Evolutionary conservation across 2,329 filamentous ascomycete species (phyloP).

Genomic region (Lojkania enalia): DNA sequence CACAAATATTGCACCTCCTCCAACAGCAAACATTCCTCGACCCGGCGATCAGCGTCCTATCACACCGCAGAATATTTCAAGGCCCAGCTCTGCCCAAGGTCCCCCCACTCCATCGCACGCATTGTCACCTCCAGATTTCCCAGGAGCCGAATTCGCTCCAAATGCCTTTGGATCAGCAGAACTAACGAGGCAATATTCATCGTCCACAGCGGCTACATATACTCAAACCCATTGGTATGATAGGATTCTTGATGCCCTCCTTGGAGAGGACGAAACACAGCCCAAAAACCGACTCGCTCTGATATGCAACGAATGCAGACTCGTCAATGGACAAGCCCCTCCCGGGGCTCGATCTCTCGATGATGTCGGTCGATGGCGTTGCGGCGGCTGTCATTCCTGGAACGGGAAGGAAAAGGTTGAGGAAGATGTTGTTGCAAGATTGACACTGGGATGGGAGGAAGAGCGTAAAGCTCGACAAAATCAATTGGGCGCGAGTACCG

Average conservation of each 20-base stretch:
- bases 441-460: slow-evolving; percentile 44
- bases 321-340: slow-evolving; percentile 95
- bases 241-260: slow-evolving; percentile 83
- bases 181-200: slow-evolving; percentile 34
- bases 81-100: slow-evolving; percentile 17
- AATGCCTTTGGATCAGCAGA: slow-evolving; percentile 61
- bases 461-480: slow-evolving; percentile 55
- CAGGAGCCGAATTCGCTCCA: slow-evolving; percentile 69
- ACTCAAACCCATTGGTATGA: slow-evolving; percentile 84
- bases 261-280: slow-evolving; percentile 92
- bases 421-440: slow-evolving; percentile 61
- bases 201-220: slow-evolving; percentile 42
- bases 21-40: slow-evolving; percentile 65
- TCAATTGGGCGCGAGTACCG: slow-evolving; percentile 10
- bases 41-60: slow-evolving; percentile 35
- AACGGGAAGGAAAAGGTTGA: slow-evolving; percentile 82
- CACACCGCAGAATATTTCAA: slow-evolving; percentile 30
- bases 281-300: slow-evolving; percentile 88
- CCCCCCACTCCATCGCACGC: slow-evolving; percentile 20
- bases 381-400: slow-evolving; percentile 76
- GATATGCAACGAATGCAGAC: slow-evolving; percentile 78
- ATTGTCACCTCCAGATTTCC: slow-evolving; percentile 17
- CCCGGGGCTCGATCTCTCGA: slow-evolving; percentile 77
- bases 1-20: slow-evolving; percentile 62
- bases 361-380: slow-evolving; percentile 86